These are phyloP conservation scores for Wickerhamomyces subpelliculosus DNA, from an alignment of 805 yeast species.

Conservation along the genomic window DNA sequence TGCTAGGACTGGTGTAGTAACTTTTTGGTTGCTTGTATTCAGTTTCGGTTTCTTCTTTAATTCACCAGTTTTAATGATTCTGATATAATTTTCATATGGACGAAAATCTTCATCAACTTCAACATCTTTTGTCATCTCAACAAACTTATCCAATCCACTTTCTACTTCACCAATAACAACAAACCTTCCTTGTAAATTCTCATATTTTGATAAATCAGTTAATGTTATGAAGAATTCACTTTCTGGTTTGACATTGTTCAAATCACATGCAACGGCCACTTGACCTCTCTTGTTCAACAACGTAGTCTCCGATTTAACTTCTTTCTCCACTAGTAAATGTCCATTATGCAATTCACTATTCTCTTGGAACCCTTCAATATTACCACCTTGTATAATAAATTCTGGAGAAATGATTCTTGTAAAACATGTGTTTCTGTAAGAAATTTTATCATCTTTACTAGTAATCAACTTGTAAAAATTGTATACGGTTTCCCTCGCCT, in stretches of 20 bases:
- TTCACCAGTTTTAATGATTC: not conserved
- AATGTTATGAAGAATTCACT: slow-evolving; percentile 2
- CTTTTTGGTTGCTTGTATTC: too few species aligned
- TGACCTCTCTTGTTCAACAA: not conserved
- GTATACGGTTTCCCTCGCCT: not conserved
- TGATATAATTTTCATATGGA: not conserved
- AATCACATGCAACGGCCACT: not conserved
- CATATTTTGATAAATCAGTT: not conserved
- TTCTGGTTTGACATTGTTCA: not conserved
- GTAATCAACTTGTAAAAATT: not conserved
- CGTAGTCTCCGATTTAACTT: not conserved
- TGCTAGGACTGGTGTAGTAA: not conserved
- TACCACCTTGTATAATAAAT: slow-evolving; percentile 9
- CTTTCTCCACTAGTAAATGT: not conserved
- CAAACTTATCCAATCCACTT: not conserved
- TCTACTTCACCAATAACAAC: not conserved
- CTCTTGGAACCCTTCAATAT: not conserved
- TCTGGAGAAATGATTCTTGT: slow-evolving; percentile 1
- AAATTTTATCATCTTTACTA: too few species aligned
- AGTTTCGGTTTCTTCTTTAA: not conserved
- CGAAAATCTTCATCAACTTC: not conserved
- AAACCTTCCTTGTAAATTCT: not conserved
- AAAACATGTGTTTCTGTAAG: not conserved
- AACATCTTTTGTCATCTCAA: not conserved
- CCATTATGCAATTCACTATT: too few species aligned